Percentiles rank a stretch among this genome's conserved stretches.
Conservation (phyloP, 1,284 basidiomycete species). For the Blastosporella zonata region DNA sequence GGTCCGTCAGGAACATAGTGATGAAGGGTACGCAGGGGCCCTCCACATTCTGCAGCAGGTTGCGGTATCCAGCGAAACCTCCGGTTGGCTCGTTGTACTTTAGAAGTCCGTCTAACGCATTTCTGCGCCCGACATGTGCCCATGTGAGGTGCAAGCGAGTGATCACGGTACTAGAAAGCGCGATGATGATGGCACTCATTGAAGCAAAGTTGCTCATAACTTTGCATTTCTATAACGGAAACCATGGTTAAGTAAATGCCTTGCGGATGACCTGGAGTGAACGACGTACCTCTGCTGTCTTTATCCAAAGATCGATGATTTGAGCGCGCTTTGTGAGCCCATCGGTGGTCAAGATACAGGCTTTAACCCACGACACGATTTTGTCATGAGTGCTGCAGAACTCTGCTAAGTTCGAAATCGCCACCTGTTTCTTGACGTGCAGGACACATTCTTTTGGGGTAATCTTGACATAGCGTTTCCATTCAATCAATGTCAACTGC, state of each 20-base stretch:
- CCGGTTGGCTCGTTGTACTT: constrained; percentile 57
- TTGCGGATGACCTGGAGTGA: background rate
- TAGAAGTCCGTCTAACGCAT: constrained; percentile 47
- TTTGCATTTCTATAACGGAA: constrained; percentile 55
- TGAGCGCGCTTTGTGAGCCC: constrained; percentile 51
- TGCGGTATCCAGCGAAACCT: constrained; percentile 56
- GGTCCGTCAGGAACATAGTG: constrained; percentile 58
- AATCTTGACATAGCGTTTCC: constrained; percentile 54
- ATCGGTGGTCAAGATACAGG: constrained; percentile 52
- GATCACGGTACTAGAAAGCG: constrained; percentile 57
- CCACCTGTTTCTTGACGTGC: constrained; percentile 39
- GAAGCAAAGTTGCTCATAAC: constrained; percentile 64
- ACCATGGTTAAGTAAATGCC: background rate
- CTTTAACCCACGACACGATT: constrained; percentile 64
- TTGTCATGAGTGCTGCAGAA: constrained; percentile 64
- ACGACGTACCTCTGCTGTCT: constrained; percentile 64
- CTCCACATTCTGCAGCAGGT: constrained; percentile 46
- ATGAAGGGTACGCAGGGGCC: constrained; percentile 67
- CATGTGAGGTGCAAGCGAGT: constrained; percentile 62
- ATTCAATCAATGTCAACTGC: constrained; percentile 61
- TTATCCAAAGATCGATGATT: constrained; percentile 72
- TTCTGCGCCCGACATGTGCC: constrained; percentile 55
- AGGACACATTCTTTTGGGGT: constrained; percentile 59
- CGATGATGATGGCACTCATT: constrained; percentile 63
- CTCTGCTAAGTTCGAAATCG: constrained; percentile 39